Evolutionary conservation across 208 protist genomes (phyloP).

Genomic region (Trypanosoma congolense): DNA sequence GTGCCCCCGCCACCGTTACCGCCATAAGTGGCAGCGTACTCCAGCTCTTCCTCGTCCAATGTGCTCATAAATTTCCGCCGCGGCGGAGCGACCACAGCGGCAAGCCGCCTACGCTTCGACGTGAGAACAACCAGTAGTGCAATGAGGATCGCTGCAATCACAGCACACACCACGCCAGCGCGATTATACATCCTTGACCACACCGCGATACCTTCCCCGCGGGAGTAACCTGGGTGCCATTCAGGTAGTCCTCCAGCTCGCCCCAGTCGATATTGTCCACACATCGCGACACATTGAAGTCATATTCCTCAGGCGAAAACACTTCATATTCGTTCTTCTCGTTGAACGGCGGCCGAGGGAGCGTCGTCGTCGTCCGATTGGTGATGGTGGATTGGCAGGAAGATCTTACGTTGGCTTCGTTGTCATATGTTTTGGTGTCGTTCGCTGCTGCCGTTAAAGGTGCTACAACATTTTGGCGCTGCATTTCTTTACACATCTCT

Average conservation of each 20-base stretch:
- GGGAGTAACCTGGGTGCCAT: slow-evolving; percentile 2
- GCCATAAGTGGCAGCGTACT: slow-evolving; percentile 1
- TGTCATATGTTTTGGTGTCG: too few species aligned
- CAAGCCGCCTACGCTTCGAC: slow-evolving; percentile 65
- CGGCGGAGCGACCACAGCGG: slow-evolving; percentile 45
- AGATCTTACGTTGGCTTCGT: too few species aligned
- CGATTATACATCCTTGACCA: slow-evolving; percentile 66
- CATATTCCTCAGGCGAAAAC: slow-evolving; percentile 35
- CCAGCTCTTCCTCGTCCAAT: slow-evolving; percentile 24
- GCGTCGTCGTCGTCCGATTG: slow-evolving; percentile 35
- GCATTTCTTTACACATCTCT: slow-evolving; percentile 9
- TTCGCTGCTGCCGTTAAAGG: too few species aligned
- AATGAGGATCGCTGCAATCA: slow-evolving; percentile 50
- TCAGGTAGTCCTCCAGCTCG: slow-evolving; percentile 19
- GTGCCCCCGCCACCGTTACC: neutral
- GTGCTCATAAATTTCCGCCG: slow-evolving; percentile 47
- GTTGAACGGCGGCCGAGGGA: slow-evolving; percentile 3
- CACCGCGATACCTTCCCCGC: slow-evolving; percentile 21
- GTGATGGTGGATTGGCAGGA: slow-evolving; percentile 25
- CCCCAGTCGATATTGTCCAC: slow-evolving; percentile 40
- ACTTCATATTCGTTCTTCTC: slow-evolving; percentile 32
- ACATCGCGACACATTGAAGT: slow-evolving; percentile 38
- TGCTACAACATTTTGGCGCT: too few species aligned
- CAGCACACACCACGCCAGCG: slow-evolving; percentile 53
- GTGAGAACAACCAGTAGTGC: slow-evolving; percentile 55